Evolutionary conservation across 441 rosid genomes (phyloP), one percentile per base, ranked within the genome.

Genomic region (Pelargonium fulgidum): DNA sequence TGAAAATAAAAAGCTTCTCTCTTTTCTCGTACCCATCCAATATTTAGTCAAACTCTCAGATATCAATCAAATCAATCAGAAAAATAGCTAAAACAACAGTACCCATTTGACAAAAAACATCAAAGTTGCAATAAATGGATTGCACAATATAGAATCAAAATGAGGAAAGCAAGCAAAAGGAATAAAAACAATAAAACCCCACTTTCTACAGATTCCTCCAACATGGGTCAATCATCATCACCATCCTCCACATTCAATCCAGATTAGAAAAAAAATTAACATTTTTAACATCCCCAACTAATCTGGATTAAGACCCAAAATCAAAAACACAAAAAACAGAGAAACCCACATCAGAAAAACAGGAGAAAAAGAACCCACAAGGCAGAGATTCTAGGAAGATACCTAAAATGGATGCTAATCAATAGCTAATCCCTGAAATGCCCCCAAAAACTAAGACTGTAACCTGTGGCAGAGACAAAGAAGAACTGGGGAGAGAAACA

Each of bases 161-260:
- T 48, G 42, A 42, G 9, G 29, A 62, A 14, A 52, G 64, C 10
- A 70, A 24, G 64, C 10, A 70, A 24, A 19, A 58, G 70, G 12
- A 66, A 64, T 3, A 17, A 62, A 62, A 58, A 67, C 12, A 7
- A 16, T 70, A 72, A 42, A 50, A 50, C 16, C 66, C 68, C 72
- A 70, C 78, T 81, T 79, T 76, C 78, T 54, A 58, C 64, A 70
- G 72, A 81, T 80, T 81, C 74, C 66, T 70, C 47, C 66, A 75
- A 76, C 58, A 67, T 67, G 68, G 78, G 58, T n/a, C 58, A 50
- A 50, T n/a, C 58, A 50, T 50, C 16, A 50, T 50, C 58, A 50
- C 17, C 58, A n/a, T 50, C 58, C 4, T n/a, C 58, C 58, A 13
- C 83, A 39, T 72, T 68, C 50, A 76, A 71, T 81, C 66, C 74